Base-by-base conservation (phyloP, 495 filamentous ascomycete genomes). In the Penicillium tannophilum region DNA sequence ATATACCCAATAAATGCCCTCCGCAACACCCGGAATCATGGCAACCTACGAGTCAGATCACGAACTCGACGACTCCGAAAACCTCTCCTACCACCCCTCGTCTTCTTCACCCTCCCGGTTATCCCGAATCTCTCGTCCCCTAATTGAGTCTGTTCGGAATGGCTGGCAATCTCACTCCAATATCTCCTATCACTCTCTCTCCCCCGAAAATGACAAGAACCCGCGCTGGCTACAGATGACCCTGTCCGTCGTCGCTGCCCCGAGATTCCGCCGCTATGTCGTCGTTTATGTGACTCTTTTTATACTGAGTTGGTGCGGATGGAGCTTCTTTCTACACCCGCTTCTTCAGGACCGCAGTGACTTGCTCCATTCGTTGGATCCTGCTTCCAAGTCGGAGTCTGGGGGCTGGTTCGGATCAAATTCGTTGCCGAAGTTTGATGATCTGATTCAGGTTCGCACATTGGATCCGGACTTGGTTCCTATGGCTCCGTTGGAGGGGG, bases 321-420 rank as follows among this genome's bases (percentile, higher is more conserved):
- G 82, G 82, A 61, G 61, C 43, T 64, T 61, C 26, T 65, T 75
- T 46, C 42, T 79, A n/a, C 71, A 70, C 20, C 79, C 80, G 3
- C 63, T 59, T 42, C 68, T 78, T 39, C 55, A 74, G 49, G 80
- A 81, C 52, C 65, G 76, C 14, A 60, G 58, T 16, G 59, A 58
- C 4, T 58, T 84, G 41, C 52, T 72, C 6, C 60, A 59, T 20
- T 68, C 75, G 11, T 64, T 84, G 36, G 73, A 79, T 52, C 67
- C 66, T 26, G 51, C 66, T 10, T 60, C 69, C 4, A 72, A 76
- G 62, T 57, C 64, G 8, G 59, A 55, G 6, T 63, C 59, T 2
- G 69, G 70, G 9, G 78, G 76, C 2, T 77, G 72, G 66, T 85
- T 76, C 61, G 84, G 84, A 0, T 52, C 65, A 3, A 86, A 84